Evolutionary conservation across 2,329 filamentous ascomycete species (phyloP), one percentile per base, ranked within the genome.

Genomic region (Dothiorella sarmentorum): DNA sequence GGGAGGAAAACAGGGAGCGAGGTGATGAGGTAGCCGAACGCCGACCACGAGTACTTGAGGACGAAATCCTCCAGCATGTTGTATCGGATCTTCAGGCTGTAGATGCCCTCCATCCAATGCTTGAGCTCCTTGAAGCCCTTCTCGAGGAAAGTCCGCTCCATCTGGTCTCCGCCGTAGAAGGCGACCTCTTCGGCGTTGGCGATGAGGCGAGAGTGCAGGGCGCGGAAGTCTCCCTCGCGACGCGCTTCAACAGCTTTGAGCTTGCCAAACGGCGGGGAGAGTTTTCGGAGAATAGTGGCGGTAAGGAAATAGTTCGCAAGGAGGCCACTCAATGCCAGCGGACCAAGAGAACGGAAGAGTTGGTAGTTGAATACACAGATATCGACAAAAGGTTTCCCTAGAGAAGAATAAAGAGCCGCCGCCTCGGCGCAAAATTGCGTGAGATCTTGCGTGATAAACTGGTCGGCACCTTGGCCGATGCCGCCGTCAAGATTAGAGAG

Each of bases 41-140:
- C 94, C 63, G 92, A 97, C 94, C 94, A 99, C 64, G 91, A 94
- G 71, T 99, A 99, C 73, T 99, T 99, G 61, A 99, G 79, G 49
- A 99, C 91, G 68, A 99, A 96, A 71, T 99, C 94, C 71, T 99
- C 94, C 0, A 99, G 85, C 78, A 99, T 99, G 71, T 97, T 99
- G 78, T 99, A 99, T 15, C 91, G 87, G 64, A 99, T 96, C 63
- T 97, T 97, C 64, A 97, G 85, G 73, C 91, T 92, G 75, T 99
- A 99, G 63, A 99, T 97, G 43, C 90, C 88, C 72, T 99, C 94
- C 93, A 99, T 97, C 90, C 92, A 97, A 63, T 85, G 87, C 73
- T 94, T 94, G 26, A 99, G 80, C 45, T 93, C 94, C 71, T 88
- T 90, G 78, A 97, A 99, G 66, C 95, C 92, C 68, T 86, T 88